Base-by-base conservation (phyloP, 495 filamentous ascomycete genomes). In the Penicillium roqueforti region DNA sequence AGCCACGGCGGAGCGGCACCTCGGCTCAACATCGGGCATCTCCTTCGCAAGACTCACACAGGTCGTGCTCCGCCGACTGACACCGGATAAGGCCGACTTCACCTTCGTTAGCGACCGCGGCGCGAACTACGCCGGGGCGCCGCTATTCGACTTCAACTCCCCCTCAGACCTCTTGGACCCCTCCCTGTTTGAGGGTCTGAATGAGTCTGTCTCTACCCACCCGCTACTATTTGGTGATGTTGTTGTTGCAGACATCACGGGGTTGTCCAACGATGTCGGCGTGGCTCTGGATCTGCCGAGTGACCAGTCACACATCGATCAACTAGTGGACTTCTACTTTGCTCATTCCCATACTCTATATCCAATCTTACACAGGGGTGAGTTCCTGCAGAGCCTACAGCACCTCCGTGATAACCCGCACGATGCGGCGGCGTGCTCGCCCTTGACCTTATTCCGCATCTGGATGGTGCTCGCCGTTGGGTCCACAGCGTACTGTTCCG, bases 381-480 rank as follows among this genome's bases (percentile, higher is more conserved):
- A n/a, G n/a, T n/a, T n/a, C n/a, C n/a, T n/a, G n/a, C n/a, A n/a
- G n/a, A n/a, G n/a, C n/a, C n/a, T n/a, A n/a, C n/a, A n/a, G n/a
- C n/a, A n/a, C n/a, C n/a, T n/a, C n/a, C n/a, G n/a, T n/a, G n/a
- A n/a, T n/a, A n/a, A n/a, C n/a, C n/a, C n/a, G n/a, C n/a, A n/a
- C n/a, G n/a, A n/a, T n/a, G n/a, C n/a, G n/a, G n/a, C n/a, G n/a
- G n/a, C n/a, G n/a, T n/a, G n/a, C n/a, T n/a, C 67, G 3, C 56
- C 71, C 7, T 25, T 70, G 23, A 64, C 60, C 61, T 53, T 61
- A 36, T 74, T 71, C 47, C 50, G 69, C 28, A 66, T 74, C 20
- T 74, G 71, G 71, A 74, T 74, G 66, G 62, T 74, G 28, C 53
- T 74, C 13, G 71, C 71, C 9, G 72, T 74, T 23, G 71, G 71